These are phyloP conservation scores for Sphenostylis stenocarpa DNA, from an alignment of 306 rosid genomes.

Conservation along the genomic window DNA sequence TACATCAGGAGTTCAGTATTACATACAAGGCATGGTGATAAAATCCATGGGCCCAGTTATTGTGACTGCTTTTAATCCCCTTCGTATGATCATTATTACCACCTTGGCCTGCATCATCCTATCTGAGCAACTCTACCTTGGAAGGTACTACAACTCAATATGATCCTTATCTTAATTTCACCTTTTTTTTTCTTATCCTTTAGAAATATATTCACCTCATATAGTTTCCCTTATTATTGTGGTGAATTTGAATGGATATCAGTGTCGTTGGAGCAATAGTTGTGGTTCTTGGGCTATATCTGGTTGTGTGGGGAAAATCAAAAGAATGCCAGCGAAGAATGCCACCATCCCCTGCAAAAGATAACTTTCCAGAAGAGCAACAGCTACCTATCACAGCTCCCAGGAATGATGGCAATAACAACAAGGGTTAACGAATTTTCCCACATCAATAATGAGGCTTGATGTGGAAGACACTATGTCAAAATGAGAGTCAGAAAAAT, in stretches of 20 bases:
- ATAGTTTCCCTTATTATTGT: neutral
- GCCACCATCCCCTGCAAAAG: conserved; percentile 11
- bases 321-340: conserved; percentile 15
- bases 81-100: conserved; percentile 68
- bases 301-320: conserved; percentile 49
- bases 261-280: conserved; percentile 45
- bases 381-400: conserved; percentile 34
- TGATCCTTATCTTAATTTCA: too few species aligned
- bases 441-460: neutral
- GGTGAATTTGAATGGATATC: neutral
- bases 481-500: neutral
- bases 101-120: conserved; percentile 52
- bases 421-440: neutral
- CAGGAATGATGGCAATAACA: neutral
- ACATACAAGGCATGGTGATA: conserved; percentile 71
- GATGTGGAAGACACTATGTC: neutral
- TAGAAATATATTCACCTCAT: neutral
- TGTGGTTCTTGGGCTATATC: conserved; percentile 46
- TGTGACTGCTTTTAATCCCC: conserved; percentile 79
- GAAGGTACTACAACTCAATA: conserved; percentile 51
- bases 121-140: conserved; percentile 65
- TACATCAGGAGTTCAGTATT: conserved; percentile 65
- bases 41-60: conserved; percentile 72
- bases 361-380: neutral
- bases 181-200: too few species aligned